Base-by-base conservation (phyloP, 495 filamentous ascomycete species). In the Neurospora sp. region DNA sequence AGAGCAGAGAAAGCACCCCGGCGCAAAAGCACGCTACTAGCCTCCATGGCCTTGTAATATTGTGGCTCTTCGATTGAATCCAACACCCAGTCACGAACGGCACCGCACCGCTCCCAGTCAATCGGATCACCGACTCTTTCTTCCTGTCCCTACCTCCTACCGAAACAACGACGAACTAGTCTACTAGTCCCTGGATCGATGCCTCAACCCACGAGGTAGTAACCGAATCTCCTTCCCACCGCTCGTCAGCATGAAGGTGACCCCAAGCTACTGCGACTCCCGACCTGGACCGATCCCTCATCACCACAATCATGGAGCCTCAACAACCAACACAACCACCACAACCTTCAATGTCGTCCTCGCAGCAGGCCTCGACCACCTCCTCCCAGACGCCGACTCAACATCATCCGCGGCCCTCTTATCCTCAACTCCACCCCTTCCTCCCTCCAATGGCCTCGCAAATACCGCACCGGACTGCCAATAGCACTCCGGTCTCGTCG, bases 401-500 rank as follows among this genome's bases (percentile, higher is more conserved):
- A n/a, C 71, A 74, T 9, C 74, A 75, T 69, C 72, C 82, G 39
- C 80, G 83, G 46, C 77, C 77, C 39, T 78, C 81, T 71, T 79
- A 82, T 77, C 81, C 80, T 69, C 83, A 78, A 69, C 82, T 83
- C 60, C 79, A 79, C 71, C 79, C 80, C 78, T 82, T 83, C 76
- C 72, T 82, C 40, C 79, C 75, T 62, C 79, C 77, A 31, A 75
- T 74, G 54, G 76, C 71, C 37, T 79, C 77, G 73, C 81, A 76
- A 73, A 69, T 76, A 23, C 78, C 77, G 27, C 60, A 73, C 38
- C 79, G 85, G 71, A 92, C 89, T 0, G 87, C 87, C 40, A 89
- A 84, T 69, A 92, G 90, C 78, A 93, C 91, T 1, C 91, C 91
- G 14, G 78, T 89, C 12, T 90, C 90, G 46, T 91, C 90, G 73